A percentile compares a stretch with the other conserved stretches of the same genome.
phyloP scores from a whole-genome alignment of 2,329 filamentous ascomycete genomes.

The Ilyonectria destructans region DNA sequence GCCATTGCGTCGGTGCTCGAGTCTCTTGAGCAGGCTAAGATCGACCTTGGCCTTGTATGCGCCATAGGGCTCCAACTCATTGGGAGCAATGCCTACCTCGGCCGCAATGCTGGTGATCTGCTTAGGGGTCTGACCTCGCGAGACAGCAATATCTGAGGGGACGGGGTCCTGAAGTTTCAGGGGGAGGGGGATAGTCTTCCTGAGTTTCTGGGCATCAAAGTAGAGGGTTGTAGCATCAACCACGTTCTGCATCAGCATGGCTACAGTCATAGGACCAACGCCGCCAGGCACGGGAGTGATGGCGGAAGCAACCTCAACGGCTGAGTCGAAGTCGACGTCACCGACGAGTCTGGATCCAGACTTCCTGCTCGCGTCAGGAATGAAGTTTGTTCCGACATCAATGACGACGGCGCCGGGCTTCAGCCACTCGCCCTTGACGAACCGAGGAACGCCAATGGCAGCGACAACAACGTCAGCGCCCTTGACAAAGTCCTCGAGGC shows the following conservation, averaged over 20 bases:
- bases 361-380: constrained; percentile 90
- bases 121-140: constrained; percentile 92
- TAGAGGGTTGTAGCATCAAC: constrained; percentile 87
- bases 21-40: constrained; percentile 83
- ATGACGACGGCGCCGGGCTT: constrained; percentile 97
- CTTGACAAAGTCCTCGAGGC: constrained; percentile 83
- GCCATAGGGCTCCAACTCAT: constrained; percentile 95
- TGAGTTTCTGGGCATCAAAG: constrained; percentile 86
- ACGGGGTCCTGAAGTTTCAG: constrained; percentile 86
- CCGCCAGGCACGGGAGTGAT: constrained; percentile 98
- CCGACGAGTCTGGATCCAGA: constrained; percentile 93
- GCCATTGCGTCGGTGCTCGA: constrained; percentile 90
- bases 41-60: constrained; percentile 97
- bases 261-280: constrained; percentile 98
- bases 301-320: constrained; percentile 87
- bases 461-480: constrained; percentile 91
- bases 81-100: constrained; percentile 89
- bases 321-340: constrained; percentile 93
- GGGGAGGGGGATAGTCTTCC: constrained; percentile 86
- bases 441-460: constrained; percentile 89
- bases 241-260: constrained; percentile 97
- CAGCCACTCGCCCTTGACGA: constrained; percentile 95
- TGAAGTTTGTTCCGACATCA: constrained; percentile 97
- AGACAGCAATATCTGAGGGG: constrained; percentile 96
- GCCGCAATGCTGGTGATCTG: constrained; percentile 87